Evolutionary conservation across 2,329 filamentous ascomycete genomes (phyloP).

Genomic region (Geoglossum cookeanum): DNA sequence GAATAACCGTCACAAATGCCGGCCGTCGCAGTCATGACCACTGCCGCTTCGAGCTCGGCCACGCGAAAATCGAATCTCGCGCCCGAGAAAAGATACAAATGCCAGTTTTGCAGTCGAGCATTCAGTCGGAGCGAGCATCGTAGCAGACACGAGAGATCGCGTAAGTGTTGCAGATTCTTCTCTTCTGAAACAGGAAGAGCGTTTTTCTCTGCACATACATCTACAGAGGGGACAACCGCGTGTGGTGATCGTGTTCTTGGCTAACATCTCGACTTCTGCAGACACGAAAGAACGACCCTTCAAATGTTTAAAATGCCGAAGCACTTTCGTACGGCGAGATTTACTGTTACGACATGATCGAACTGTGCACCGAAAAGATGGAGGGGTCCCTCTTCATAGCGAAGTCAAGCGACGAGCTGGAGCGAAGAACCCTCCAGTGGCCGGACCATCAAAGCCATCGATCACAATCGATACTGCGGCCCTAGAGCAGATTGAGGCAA

Average conservation of each 20-base stretch:
- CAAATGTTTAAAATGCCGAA: conserved; percentile 95
- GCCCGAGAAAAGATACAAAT: conserved; percentile 98
- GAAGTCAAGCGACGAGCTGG: conserved; percentile 74
- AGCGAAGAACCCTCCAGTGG: conserved; percentile 44
- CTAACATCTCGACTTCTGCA: conserved; percentile 21
- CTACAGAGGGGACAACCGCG: neutral
- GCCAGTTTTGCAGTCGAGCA: conserved; percentile 92
- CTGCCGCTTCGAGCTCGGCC: conserved; percentile 45
- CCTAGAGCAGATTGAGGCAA: conserved; percentile 81
- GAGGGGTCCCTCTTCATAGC: conserved; percentile 79
- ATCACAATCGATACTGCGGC: conserved; percentile 70
- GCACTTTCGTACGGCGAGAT: conserved; percentile 95
- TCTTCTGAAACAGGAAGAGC: neutral
- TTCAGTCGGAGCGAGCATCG: conserved; percentile 96
- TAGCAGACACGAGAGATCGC: conserved; percentile 89
- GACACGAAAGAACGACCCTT: conserved; percentile 98
- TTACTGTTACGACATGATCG: conserved; percentile 91
- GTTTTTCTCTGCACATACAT: neutral
- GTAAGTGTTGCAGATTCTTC: conserved; percentile 42
- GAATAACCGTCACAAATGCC: neutral
- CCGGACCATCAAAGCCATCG: conserved; percentile 52
- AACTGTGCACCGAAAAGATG: conserved; percentile 96
- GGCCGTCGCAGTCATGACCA: conserved; percentile 34
- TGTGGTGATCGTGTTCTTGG: neutral
- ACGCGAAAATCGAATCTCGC: conserved; percentile 57